These are phyloP conservation scores for Kuraishia molischiana DNA, from an alignment of 805 yeast species.

Conservation along the genomic window DNA sequence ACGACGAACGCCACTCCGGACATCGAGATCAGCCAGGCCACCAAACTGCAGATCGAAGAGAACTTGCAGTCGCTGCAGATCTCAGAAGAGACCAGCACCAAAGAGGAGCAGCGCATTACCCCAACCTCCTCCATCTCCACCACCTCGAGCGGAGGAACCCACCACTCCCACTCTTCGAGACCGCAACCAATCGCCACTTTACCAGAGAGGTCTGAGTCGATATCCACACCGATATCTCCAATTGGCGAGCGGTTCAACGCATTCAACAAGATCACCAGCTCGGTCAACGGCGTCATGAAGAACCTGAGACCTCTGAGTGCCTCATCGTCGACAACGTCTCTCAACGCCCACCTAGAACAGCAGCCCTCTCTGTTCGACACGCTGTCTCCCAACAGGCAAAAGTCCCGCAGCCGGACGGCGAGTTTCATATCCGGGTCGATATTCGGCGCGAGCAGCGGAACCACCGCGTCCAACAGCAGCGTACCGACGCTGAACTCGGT, in stretches of 20 bases:
- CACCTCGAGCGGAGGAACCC: slow-evolving; percentile 2
- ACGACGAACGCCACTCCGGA: not conserved
- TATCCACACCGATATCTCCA: slow-evolving; percentile 5
- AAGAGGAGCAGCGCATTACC: slow-evolving; percentile 9
- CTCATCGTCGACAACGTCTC: slow-evolving; percentile 21
- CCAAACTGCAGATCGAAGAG: slow-evolving; percentile 15
- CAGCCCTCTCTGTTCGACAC: slow-evolving; percentile 2
- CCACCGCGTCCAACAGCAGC: not conserved
- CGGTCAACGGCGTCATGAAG: slow-evolving; percentile 26
- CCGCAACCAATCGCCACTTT: slow-evolving; percentile 1
- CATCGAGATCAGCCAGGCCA: slow-evolving; percentile 2
- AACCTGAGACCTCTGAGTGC: slow-evolving; percentile 21
- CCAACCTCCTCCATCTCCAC: slow-evolving; percentile 21
- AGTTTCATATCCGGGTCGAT: slow-evolving; percentile 17
- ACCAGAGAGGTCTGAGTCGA: not conserved
- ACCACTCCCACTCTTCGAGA: not conserved
- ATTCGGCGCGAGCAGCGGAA: slow-evolving; percentile 9
- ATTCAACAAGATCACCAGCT: slow-evolving; percentile 16
- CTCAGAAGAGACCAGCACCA: slow-evolving; percentile 4
- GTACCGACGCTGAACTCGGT: not conserved
- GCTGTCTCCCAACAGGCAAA: slow-evolving; percentile 4
- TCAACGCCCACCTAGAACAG: slow-evolving; percentile 10
- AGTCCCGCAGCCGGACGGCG: slow-evolving; percentile 20
- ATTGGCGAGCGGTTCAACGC: slow-evolving; percentile 2
- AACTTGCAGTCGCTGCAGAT: slow-evolving; percentile 9